Evolutionary conservation across 768 basidiomycete genomes (phyloP), one percentile per base, ranked within the genome.

Genomic region (Russula ochroleuca): DNA sequence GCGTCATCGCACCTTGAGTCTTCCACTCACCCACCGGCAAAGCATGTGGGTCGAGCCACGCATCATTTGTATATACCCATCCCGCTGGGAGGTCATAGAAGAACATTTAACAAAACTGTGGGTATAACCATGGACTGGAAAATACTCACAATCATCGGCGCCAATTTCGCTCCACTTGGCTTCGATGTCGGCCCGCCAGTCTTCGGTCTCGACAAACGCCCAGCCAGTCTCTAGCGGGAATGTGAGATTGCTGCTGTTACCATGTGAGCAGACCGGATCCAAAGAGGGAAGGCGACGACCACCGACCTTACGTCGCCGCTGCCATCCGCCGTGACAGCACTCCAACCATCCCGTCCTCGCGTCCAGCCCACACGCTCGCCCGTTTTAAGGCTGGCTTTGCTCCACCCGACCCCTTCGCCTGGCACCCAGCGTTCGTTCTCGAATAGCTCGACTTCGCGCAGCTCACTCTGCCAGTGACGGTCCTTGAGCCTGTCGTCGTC

Each of bases 61-160:
- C 75, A 62, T 91, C 90, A 65, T 90, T 88, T 9, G 86, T 86
- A 69, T 92, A 92, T 15, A 88, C 83, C 90, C 92, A 93, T 3
- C 89, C 91, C 69, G 84, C 88, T 86, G 38, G 7, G 9, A 41
- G 21, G 35, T 63, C 17, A 35, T 13, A 47, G 37, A 48, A 47
- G 14, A 28, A 25, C 6, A n/a, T 69, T 69, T 68, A 53, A 37
- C 71, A 72, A 72, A 54, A 41, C 17, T 21, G 14, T 9, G 28
- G 8, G 21, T 13, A 64, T 37, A 47, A 14, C 35, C 13, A 43
- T 19, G 13, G 5, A 1, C 4, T 40, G 14, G 28, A 31, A 31
- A 45, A 55, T 1, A 67, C 73, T 50, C 48, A 80, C 79, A 59
- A 43, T 73, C 71, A 65, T 79, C 79, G 1, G 75, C 70, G 10